Conservation (phyloP, 495 filamentous ascomycete genomes). For the Astrocystis sublimbata region DNA sequence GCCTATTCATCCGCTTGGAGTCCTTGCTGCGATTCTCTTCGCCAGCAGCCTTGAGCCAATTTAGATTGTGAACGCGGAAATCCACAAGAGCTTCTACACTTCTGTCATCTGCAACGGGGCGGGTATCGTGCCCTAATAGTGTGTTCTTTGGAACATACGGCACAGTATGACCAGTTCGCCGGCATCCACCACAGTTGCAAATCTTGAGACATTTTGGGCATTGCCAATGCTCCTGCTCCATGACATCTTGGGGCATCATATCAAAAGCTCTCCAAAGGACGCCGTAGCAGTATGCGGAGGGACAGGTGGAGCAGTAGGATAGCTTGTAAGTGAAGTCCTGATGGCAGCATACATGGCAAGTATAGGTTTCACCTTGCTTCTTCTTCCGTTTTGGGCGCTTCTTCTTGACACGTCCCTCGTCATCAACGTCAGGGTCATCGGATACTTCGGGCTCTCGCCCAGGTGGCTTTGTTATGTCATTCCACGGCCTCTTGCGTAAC, state of each 20-base stretch:
- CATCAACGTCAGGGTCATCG: conserved; percentile 49
- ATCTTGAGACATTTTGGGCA: conserved; percentile 83
- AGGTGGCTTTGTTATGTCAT: conserved; percentile 52
- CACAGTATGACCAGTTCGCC: conserved; percentile 41
- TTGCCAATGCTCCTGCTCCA: conserved; percentile 78
- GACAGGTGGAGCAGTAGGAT: conserved; percentile 73
- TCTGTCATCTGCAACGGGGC: conserved; percentile 80
- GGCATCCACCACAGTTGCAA: conserved; percentile 82
- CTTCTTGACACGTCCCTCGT: conserved; percentile 51
- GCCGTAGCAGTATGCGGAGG: conserved; percentile 80
- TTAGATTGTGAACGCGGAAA: conserved; percentile 78
- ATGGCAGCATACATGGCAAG: conserved; percentile 80
- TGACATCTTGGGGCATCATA: conserved; percentile 71
- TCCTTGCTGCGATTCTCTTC: conserved; percentile 52
- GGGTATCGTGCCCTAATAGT: conserved; percentile 85
- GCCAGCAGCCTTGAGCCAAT: conserved; percentile 63
- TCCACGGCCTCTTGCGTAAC: conserved; percentile 67
- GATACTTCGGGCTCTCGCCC: conserved; percentile 44
- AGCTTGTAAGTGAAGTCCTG: conserved; percentile 79
- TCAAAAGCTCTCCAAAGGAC: conserved; percentile 87
- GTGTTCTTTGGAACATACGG: conserved; percentile 84
- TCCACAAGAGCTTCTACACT: conserved; percentile 86
- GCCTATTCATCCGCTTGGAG: conserved; percentile 51
- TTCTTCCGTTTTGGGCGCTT: conserved; percentile 44
- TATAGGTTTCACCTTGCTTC: conserved; percentile 50